Conservation (phyloP, 2,329 filamentous ascomycete genomes). For the Diaporthe sp. region DNA sequence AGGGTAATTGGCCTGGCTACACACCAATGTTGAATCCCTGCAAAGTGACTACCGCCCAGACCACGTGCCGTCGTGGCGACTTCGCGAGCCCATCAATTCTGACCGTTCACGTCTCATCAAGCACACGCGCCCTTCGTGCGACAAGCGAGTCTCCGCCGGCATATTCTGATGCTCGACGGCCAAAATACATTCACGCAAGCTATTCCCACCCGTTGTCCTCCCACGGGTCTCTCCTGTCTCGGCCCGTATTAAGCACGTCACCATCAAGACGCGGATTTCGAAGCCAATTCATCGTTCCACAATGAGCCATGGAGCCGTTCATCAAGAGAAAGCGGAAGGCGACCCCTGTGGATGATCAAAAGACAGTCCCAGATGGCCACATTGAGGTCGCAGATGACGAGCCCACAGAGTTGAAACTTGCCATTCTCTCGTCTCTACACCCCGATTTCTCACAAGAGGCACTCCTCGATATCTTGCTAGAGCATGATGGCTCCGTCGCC, state of each 20-base stretch:
- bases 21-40: background rate
- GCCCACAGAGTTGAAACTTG: conserved; percentile 90
- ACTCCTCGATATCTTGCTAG: conserved; percentile 84
- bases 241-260: background rate
- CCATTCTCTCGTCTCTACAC: conserved; percentile 84
- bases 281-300: background rate
- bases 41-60: background rate
- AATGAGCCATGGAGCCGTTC: conserved; percentile 68
- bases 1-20: background rate
- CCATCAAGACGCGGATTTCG: background rate
- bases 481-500: conserved; percentile 82
- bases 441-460: conserved; percentile 73
- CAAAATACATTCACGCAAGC: background rate
- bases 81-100: conserved; percentile 15
- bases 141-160: background rate
- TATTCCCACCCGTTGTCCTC: too few species aligned
- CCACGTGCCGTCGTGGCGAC: conserved; percentile 41
- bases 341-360: conserved; percentile 44
- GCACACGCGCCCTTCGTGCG: conserved; percentile 30
- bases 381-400: conserved; percentile 69
- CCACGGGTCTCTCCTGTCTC: background rate
- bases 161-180: conserved; percentile 6
- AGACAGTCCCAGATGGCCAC: conserved; percentile 29
- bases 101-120: background rate
- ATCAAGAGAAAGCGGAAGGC: conserved; percentile 68